Base-by-base conservation (phyloP, 371 early-diverging fungal species). In the Circinella minor region DNA sequence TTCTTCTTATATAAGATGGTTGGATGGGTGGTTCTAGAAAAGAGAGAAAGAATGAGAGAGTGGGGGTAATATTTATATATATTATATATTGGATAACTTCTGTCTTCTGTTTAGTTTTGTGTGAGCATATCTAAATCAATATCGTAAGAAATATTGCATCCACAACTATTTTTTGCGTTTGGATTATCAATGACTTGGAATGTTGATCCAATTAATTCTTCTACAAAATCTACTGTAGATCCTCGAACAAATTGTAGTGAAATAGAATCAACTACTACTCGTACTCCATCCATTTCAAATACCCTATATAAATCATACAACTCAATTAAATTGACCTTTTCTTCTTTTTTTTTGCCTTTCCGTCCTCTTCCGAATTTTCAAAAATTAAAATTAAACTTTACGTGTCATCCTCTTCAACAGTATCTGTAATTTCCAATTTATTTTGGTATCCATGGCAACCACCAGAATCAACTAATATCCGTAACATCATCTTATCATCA, bases 381-480 rank as follows among this genome's bases (percentile, higher is more conserved):
- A 51, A 51, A 13, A 14, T 8, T 0, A 14, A 51, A 15, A 51
- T 15, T 14, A 51, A 13, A 51, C 15, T 88, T 65, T 85, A 93
- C 89, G 90, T 81, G 74, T 96, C 93, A 20, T 96, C 95, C 66
- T 91, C 81, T 61, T 91, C 89, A 1, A 87, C 77, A 62, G 77
- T 81, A 8, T 88, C 86, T 1, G 93, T 92, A 66, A 98, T 83
- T 65, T 94, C 93, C 85, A 97, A 84, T 74, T 92, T 92, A 81
- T 97, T 96, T 78, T 97, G 97, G 77, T 91, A 96, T 38, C 98
- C 98, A 74, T 98, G 97, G 75, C 98, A 98, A 48, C 98, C 98
- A 38, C 98, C 98, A 11, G 96, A 93, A 69, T 97, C 98, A 34
- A 98, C 96, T 11, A 89, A 75, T 47, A 98, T 81, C 55, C 98